phyloP scores from a whole-genome alignment of 2,329 filamentous ascomycete species.

The Venturia pyrina region DNA sequence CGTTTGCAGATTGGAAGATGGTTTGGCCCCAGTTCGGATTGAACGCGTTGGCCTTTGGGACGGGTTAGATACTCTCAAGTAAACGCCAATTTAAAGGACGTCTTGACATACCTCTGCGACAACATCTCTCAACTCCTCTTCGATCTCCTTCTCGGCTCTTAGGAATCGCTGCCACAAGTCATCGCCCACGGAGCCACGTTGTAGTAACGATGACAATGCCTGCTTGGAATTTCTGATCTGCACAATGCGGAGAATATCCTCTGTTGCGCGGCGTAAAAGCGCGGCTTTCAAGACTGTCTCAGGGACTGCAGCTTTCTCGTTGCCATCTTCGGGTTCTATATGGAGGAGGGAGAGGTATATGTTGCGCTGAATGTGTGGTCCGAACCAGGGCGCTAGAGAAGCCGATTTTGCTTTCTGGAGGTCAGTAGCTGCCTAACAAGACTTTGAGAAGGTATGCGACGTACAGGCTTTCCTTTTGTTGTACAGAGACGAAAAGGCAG shows the following conservation, averaged over 20 bases:
- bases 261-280: constrained; percentile 75
- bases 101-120: constrained; percentile 62
- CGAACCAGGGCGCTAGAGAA: constrained; percentile 90
- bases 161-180: constrained; percentile 90
- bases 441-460: constrained; percentile 13
- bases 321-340: constrained; percentile 53
- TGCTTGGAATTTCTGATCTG: constrained; percentile 82
- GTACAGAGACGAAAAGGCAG: constrained; percentile 88
- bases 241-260: constrained; percentile 88
- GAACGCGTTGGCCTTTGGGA: constrained; percentile 76
- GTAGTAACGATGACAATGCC: constrained; percentile 70
- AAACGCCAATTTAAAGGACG: too few relatives aligned
- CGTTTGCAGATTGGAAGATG: constrained; percentile 96
- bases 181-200: constrained; percentile 87
- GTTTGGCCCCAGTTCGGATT: constrained; percentile 80
- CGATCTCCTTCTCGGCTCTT: constrained; percentile 93
- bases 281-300: constrained; percentile 82
- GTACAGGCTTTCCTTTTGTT: constrained; percentile 69
- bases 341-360: constrained; percentile 90
- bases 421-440: constrained; percentile 16
- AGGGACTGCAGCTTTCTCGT: constrained; percentile 63
- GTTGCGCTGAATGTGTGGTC: constrained; percentile 80
- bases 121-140: constrained; percentile 89
- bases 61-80: neutral
- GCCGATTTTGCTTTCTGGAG: constrained; percentile 49